These are phyloP conservation scores for Acanthamoeba lenticulata DNA, from an alignment of 208 protist genomes.

Conservation along the genomic window DNA sequence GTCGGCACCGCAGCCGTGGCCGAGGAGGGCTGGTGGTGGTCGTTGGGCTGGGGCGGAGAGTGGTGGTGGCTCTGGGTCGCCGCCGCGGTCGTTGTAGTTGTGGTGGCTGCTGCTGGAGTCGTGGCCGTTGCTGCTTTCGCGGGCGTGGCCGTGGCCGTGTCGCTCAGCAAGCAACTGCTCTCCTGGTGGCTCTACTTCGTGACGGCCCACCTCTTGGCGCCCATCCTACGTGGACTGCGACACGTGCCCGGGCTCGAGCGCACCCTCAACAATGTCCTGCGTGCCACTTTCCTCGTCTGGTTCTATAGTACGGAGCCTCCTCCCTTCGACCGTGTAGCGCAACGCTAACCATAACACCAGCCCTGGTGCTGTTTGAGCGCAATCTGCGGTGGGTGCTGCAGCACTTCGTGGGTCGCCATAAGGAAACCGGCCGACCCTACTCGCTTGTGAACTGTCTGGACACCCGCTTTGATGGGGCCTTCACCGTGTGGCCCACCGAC, in stretches of 20 bases:
- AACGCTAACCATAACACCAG: too few relatives aligned
- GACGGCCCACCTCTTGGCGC: neutral
- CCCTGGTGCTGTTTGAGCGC: conserved; percentile 13
- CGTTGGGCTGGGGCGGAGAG: neutral
- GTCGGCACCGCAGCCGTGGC: neutral
- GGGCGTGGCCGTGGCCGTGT: neutral
- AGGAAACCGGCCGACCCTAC: conserved; percentile 2
- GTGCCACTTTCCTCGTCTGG: neutral
- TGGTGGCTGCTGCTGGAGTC: neutral
- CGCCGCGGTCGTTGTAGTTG: neutral
- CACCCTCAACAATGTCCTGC: conserved; percentile 11
- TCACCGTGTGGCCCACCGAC: conserved; percentile 3
- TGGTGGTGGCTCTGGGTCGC: conserved; percentile 6
- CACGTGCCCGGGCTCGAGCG: neutral
- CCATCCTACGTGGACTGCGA: neutral
- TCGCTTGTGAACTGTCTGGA: conserved; percentile 39
- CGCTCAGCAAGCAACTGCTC: neutral
- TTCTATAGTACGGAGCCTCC: conserved; percentile 19
- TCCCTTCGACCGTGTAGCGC: too few relatives aligned
- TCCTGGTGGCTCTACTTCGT: conserved; percentile 36
- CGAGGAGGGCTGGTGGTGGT: conserved; percentile 10
- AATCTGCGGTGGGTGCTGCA: neutral
- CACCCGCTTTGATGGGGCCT: neutral
- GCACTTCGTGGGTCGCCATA: conserved; percentile 17
- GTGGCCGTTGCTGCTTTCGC: neutral